Evolutionary conservation across 2,329 filamentous ascomycete genomes (phyloP), one percentile per base, ranked within the genome.

Genomic region (Onygenales sp.): DNA sequence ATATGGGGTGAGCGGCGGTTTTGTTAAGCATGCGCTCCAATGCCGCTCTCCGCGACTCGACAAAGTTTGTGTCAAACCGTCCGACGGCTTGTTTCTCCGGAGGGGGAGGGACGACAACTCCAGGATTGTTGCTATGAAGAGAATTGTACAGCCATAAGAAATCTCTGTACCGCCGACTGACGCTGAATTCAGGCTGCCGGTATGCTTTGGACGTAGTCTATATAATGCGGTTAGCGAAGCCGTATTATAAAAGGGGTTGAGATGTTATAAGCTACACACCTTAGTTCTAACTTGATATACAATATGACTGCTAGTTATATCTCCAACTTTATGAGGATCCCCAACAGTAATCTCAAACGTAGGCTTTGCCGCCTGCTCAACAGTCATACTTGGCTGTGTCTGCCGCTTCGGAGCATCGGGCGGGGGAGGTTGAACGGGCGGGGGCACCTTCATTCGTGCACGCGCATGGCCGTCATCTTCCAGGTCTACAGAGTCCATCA

Each of bases 21-120:
- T 95, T 97, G 80, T 96, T 97, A 52, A 96, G 77, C 93, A 98
- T 98, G 67, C 93, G 89, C 72, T 98, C 93, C 55, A 98, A 75
- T 11, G 93, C 93, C 57, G 90, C 87, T 61, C 93, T 82, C 63
- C 93, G 80, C 43, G 88, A 89, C 71, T 98, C 93, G 58, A 98
- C 90, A 71, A 98, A 98, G 69, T 96, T 94, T 60, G 83, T 88
- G 71, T 98, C 92, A 66, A 98, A 98, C 41, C 93, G 84, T 56
- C 92, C 92, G 53, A 98, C 88, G 7, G 92, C 91, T 73, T 98
- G 93, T 76, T 98, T 98, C 74, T 98, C 93, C 0, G 93, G 93
- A 0, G 93, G 93, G 7, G 93, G 92, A 0, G 93, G 93, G 10
- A 98, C 89, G 33, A 98, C 90, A 39, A 96, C 85, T 54, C 93